Conservation (phyloP, 2,329 filamentous ascomycete genomes). For the Fusarium sp. region DNA sequence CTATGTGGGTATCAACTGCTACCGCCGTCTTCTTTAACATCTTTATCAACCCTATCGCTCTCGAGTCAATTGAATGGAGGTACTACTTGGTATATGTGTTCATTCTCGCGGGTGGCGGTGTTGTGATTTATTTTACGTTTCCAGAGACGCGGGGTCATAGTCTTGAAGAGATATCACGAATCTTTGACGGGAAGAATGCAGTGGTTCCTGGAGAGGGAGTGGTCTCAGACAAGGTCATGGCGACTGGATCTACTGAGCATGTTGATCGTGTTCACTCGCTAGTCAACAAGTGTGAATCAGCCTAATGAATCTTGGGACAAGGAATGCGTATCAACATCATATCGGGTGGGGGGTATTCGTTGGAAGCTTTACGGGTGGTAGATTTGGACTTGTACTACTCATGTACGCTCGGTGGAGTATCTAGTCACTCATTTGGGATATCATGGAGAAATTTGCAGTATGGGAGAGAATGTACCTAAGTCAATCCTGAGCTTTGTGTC, state of each 20-base stretch:
- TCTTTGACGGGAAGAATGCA: conserved; percentile 13
- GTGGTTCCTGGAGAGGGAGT: conserved; percentile 1
- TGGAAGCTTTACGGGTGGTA: no score
- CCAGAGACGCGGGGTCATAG: conserved; percentile 15
- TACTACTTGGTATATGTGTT: conserved; percentile 59
- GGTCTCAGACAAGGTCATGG: not conserved
- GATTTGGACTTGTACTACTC: no score
- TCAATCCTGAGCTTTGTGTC: no score
- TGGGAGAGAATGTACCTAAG: no score
- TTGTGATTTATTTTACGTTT: conserved; percentile 12
- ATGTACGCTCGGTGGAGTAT: no score
- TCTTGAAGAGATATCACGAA: conserved; percentile 9
- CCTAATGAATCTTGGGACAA: not conserved
- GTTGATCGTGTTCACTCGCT: not conserved
- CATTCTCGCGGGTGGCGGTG: conserved; percentile 21
- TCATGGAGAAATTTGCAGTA: no score
- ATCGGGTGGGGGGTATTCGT: no score
- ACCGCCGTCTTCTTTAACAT: conserved; percentile 42
- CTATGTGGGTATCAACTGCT: conserved; percentile 10
- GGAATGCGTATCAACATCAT: no score
- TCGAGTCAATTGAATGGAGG: conserved; percentile 56
- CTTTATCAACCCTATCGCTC: conserved; percentile 58
- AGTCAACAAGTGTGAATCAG: not conserved
- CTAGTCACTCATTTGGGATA: no score
- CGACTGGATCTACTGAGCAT: not conserved